Conservation (phyloP, 1,284 basidiomycete species). For the Bondarzewia mesenterica region DNA sequence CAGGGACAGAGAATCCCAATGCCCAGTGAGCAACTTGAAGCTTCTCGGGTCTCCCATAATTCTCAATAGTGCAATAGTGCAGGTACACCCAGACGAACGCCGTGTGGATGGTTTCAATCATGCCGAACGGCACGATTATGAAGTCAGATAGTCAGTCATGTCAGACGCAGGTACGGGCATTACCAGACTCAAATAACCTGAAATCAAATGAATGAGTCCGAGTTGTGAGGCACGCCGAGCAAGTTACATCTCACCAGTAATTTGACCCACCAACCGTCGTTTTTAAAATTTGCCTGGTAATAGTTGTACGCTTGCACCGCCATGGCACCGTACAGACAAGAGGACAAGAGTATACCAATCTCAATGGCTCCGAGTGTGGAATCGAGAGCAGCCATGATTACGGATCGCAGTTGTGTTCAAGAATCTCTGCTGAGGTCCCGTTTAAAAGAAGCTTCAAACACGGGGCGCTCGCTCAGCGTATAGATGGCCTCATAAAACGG, state of each 20-base stretch:
- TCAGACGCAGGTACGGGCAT: neutral
- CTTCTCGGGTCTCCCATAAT: neutral
- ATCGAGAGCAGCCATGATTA: neutral
- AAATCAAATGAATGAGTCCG: neutral
- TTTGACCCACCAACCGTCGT: neutral
- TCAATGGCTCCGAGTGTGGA: slow-evolving; percentile 1
- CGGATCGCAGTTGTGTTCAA: no score
- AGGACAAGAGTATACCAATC: neutral
- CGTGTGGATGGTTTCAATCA: neutral
- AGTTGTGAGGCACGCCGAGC: neutral
- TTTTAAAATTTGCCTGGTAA: slow-evolving; percentile 2
- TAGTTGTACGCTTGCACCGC: slow-evolving; percentile 1
- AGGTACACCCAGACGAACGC: neutral
- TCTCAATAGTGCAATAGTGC: neutral
- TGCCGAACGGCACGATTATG: neutral
- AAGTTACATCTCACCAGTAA: neutral
- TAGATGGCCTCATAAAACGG: no score
- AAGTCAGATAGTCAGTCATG: neutral
- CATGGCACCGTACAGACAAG: neutral
- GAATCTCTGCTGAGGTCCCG: no score
- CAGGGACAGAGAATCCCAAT: neutral
- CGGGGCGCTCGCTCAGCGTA: no score
- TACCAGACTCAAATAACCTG: neutral
- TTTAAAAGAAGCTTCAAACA: no score
- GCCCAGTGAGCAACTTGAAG: neutral